These are phyloP conservation scores for Leishmania gerbilli DNA, from an alignment of 208 protist genomes.

Conservation along the genomic window DNA sequence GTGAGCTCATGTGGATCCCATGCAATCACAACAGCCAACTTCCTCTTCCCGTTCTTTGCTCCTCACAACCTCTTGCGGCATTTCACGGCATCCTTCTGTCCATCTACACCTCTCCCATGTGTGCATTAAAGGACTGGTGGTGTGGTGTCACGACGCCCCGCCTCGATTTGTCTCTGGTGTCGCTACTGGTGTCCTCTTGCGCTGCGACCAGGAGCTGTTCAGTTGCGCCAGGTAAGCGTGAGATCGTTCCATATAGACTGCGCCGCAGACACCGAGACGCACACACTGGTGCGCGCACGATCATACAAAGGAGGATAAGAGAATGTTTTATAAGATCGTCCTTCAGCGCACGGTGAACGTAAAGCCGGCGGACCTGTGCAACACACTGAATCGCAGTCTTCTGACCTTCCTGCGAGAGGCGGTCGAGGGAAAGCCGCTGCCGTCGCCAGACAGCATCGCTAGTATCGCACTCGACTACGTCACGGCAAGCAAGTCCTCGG, in stretches of 20 bases:
- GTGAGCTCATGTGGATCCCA: neutral
- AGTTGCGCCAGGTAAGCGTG: neutral
- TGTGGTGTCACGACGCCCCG: neutral
- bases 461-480: conserved; percentile 36
- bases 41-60: too few relatives aligned
- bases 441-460: conserved; percentile 44
- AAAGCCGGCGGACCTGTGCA: conserved; percentile 60
- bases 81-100: neutral
- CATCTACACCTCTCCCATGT: neutral
- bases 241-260: neutral
- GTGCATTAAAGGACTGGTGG: neutral
- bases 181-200: neutral
- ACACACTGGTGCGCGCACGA: neutral
- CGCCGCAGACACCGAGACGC: neutral
- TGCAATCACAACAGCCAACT: neutral
- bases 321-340: conserved; percentile 86
- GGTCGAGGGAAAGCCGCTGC: conserved; percentile 78
- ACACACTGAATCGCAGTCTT: conserved; percentile 69
- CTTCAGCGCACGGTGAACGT: conserved; percentile 77
- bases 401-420: conserved; percentile 64
- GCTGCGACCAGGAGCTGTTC: neutral
- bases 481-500: conserved; percentile 61
- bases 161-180: neutral
- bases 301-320: neutral
- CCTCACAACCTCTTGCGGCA: too few relatives aligned